phyloP scores from a whole-genome alignment of 495 filamentous ascomycete species.

The Glarea lozoyensis region DNA sequence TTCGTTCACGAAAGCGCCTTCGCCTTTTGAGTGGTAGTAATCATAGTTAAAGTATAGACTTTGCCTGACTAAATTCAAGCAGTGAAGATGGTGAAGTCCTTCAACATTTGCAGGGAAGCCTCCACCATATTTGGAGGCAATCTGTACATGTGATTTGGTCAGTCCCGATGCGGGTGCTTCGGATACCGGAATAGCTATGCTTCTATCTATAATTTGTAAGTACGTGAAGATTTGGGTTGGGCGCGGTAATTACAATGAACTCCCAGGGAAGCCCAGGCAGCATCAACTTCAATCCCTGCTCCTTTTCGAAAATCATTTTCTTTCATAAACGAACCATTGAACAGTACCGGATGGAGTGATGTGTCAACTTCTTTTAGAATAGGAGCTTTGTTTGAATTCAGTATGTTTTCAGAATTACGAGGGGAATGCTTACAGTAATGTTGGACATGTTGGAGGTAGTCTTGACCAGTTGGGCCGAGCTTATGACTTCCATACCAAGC shows the following conservation, averaged over 20 bases:
- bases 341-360: slow-evolving; percentile 8
- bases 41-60: slow-evolving; percentile 48
- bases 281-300: slow-evolving; percentile 45
- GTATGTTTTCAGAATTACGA: background rate
- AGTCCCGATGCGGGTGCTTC: slow-evolving; percentile 34
- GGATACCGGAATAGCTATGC: slow-evolving; percentile 27
- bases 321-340: slow-evolving; percentile 42
- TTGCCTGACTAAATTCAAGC: slow-evolving; percentile 48
- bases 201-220: slow-evolving; percentile 25
- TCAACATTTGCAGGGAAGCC: slow-evolving; percentile 46
- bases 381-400: slow-evolving; percentile 10
- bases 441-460: slow-evolving; percentile 13
- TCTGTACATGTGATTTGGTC: slow-evolving; percentile 37
- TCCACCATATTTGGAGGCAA: slow-evolving; percentile 42
- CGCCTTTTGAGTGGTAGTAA: slow-evolving; percentile 37
- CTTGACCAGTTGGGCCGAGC: background rate
- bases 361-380: slow-evolving; percentile 17
- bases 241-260: slow-evolving; percentile 31
- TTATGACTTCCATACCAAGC: slow-evolving; percentile 11
- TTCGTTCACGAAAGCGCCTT: slow-evolving; percentile 41
- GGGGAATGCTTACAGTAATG: slow-evolving; percentile 12
- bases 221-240: background rate
- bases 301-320: slow-evolving; percentile 42
- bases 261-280: slow-evolving; percentile 47
- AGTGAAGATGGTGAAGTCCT: slow-evolving; percentile 50